These are phyloP conservation scores for Sclerotinia sclerotiorum DNA, from an alignment of 2,329 filamentous ascomycete genomes.

Conservation along the genomic window DNA sequence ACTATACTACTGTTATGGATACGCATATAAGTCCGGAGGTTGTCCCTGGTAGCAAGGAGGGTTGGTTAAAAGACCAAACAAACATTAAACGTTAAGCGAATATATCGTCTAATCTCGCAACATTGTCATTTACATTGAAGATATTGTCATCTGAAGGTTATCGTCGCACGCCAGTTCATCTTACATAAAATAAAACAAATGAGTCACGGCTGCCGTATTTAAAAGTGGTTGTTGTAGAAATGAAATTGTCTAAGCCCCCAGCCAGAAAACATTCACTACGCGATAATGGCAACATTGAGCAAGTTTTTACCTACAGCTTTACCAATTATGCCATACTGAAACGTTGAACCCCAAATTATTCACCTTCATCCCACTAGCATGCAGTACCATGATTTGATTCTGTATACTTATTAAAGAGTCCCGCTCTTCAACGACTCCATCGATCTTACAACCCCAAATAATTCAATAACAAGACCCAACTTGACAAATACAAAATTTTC, in stretches of 20 bases:
- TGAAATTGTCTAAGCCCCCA: neutral
- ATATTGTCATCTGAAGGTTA: neutral
- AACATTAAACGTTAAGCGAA: conserved; percentile 4
- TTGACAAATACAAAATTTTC: neutral
- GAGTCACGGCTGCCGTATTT: neutral
- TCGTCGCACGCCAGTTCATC: neutral
- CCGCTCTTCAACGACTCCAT: neutral
- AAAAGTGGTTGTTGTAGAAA: neutral
- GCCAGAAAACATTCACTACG: neutral
- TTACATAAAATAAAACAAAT: neutral
- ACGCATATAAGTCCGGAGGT: neutral
- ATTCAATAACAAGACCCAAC: neutral
- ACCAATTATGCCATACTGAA: neutral
- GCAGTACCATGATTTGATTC: neutral
- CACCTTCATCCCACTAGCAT: neutral
- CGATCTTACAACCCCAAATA: neutral
- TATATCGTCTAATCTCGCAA: conserved; percentile 6
- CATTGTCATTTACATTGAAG: neutral
- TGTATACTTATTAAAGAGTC: neutral
- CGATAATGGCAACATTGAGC: neutral
- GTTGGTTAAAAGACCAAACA: neutral
- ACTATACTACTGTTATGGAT: neutral
- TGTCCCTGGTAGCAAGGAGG: neutral
- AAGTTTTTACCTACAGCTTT: neutral
- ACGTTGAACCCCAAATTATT: neutral